phyloP scores from a whole-genome alignment of 2,329 filamentous ascomycete species.

The Fusarium anguioides region DNA sequence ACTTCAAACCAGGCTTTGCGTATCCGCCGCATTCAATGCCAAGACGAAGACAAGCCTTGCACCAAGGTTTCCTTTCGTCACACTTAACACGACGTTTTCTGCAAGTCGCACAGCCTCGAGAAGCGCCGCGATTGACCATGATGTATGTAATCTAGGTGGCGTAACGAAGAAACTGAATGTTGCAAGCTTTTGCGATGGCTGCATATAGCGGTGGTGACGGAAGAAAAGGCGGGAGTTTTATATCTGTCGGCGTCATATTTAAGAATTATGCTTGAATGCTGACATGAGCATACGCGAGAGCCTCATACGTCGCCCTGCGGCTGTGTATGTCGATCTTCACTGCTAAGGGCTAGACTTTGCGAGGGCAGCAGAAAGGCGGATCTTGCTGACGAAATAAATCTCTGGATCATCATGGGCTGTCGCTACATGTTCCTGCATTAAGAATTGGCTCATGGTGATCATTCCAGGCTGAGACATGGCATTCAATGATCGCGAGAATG shows the following conservation, averaged over 20 bases:
- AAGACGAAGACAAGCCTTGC: conserved; percentile 20
- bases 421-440: not conserved
- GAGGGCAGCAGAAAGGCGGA: not conserved
- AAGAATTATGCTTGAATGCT: not conserved
- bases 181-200: not conserved
- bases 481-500: fast-evolving
- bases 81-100: conserved; percentile 28
- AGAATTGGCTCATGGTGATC: not conserved
- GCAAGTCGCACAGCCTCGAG: conserved; percentile 31
- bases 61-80: conserved; percentile 27
- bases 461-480: not conserved
- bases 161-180: not conserved
- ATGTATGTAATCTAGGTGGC: no score
- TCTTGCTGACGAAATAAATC: not conserved
- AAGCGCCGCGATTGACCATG: conserved; percentile 35
- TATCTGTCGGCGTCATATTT: not conserved
- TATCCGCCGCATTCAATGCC: conserved; percentile 28
- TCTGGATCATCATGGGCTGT: not conserved
- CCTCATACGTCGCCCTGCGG: not conserved
- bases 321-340: conserved; percentile 12
- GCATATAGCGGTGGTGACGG: not conserved
- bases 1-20: not conserved
- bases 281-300: not conserved
- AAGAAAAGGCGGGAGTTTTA: not conserved
- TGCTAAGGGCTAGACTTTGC: conserved; percentile 12